These are phyloP conservation scores for Sporothrix phasma DNA, from an alignment of 2,329 filamentous ascomycete species.

Conservation along the genomic window DNA sequence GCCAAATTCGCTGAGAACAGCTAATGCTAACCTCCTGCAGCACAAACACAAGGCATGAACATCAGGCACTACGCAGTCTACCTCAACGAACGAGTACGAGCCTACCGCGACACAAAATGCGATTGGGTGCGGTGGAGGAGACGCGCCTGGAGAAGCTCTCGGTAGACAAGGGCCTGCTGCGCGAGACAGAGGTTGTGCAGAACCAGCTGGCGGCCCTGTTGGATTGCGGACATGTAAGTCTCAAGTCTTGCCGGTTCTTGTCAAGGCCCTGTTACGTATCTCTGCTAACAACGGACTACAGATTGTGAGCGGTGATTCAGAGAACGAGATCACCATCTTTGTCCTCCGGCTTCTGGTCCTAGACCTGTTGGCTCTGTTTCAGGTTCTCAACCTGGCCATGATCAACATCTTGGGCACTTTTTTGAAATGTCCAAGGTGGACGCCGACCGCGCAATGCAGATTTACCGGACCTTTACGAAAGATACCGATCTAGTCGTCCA, in stretches of 20 bases:
- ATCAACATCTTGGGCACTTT: slow-evolving; percentile 97
- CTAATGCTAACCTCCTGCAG: too few relatives aligned
- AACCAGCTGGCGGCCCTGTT: slow-evolving; percentile 75
- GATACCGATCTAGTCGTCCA: slow-evolving; percentile 90
- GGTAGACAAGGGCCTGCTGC: slow-evolving; percentile 82
- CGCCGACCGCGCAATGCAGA: slow-evolving; percentile 79
- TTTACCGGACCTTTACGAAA: slow-evolving; percentile 84
- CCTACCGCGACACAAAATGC: slow-evolving; percentile 72
- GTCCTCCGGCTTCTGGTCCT: slow-evolving; percentile 86
- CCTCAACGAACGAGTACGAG: slow-evolving; percentile 68
- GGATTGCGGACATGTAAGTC: slow-evolving; percentile 68
- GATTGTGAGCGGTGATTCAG: slow-evolving; percentile 78
- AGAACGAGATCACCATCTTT: slow-evolving; percentile 93
- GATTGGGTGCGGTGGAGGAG: slow-evolving; percentile 85
- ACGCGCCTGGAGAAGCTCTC: slow-evolving; percentile 73
- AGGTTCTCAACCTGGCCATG: slow-evolving; percentile 90
- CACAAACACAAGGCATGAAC: slow-evolving; percentile 88
- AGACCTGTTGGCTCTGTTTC: slow-evolving; percentile 82
- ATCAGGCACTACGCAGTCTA: slow-evolving; percentile 89
- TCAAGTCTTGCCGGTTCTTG: neutral
- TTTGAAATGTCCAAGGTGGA: slow-evolving; percentile 96
- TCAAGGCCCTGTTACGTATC: too few relatives aligned
- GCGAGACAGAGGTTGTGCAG: slow-evolving; percentile 87
- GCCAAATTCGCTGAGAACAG: neutral
- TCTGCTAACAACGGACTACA: neutral